Percentiles rank a stretch among this genome's conserved stretches.
Conservation (phyloP, 1,284 basidiomycete species). For the Cerrena zonata region DNA sequence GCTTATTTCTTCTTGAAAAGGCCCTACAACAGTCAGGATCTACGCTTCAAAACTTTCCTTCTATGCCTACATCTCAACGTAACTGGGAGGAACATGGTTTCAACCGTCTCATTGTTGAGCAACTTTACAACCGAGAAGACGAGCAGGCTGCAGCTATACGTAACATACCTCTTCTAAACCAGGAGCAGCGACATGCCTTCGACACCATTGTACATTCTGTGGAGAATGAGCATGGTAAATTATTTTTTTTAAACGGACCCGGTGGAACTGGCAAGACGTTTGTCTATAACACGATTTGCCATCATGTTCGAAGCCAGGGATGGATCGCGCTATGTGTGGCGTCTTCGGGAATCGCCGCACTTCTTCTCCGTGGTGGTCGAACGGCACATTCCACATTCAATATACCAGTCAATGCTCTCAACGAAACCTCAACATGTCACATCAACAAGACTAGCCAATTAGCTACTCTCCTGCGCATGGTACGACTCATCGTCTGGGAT, state of each 20-base stretch:
- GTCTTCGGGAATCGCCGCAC: conserved; percentile 41
- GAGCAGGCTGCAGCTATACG: conserved; percentile 4
- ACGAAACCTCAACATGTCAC: conserved; percentile 17
- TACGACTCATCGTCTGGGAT: conserved; percentile 34
- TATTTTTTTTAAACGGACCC: conserved; percentile 41
- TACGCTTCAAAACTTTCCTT: conserved; percentile 22
- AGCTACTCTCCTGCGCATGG: conserved; percentile 22
- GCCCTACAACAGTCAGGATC: conserved; percentile 23
- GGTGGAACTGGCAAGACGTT: conserved; percentile 50
- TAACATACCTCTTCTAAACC: conserved; percentile 22
- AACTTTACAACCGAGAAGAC: conserved; percentile 28
- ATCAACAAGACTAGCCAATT: conserved; percentile 24
- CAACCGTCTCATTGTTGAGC: conserved; percentile 36
- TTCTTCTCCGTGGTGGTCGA: conserved; percentile 35
- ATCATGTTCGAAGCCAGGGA: conserved; percentile 21
- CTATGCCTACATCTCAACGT: conserved; percentile 24
- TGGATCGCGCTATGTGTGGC: conserved; percentile 39
- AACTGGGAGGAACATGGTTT: conserved; percentile 24
- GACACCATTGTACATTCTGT: conserved; percentile 29
- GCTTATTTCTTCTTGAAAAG: conserved; percentile 31
- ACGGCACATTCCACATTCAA: conserved; percentile 42
- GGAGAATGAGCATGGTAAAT: conserved; percentile 16
- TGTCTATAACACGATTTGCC: conserved; percentile 36
- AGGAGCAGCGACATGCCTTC: conserved; percentile 32
- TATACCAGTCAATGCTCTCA: conserved; percentile 11